Evolutionary conservation across 1,284 basidiomycete genomes (phyloP), one percentile per base, ranked within the genome.

Genomic region (Cystobasidium pallidum): DNA sequence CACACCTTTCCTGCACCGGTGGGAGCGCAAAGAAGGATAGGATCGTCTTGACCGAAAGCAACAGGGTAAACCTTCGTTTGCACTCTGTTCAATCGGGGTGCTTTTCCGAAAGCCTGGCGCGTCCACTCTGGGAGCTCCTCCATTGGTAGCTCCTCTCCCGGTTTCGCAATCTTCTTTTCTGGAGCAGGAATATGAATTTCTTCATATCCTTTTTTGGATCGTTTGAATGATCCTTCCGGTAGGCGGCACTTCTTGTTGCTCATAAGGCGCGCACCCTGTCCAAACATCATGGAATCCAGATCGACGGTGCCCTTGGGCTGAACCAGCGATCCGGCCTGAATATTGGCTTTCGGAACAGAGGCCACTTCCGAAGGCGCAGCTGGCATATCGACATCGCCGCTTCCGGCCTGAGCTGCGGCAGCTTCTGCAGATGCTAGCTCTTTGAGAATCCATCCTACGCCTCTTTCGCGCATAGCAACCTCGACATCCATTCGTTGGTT

Each of bases 241-340:
- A 99, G 88, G 79, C 94, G 96, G 82, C 91, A 93, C 83, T 97
- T 98, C 82, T 98, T 96, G 83, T 97, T 96, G 24, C 93, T 92
- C 91, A 98, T 99, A 75, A 98, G 84, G 76, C 97, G 94, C 0
- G 92, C 93, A 28, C 95, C 96, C 79, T 98, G 94, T 62, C 88
- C 88, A 83, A 99, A 99, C 15, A 92, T 89, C 90, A 99, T 92
- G 66, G 89, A 87, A 78, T 97, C 94, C 66, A 99, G 86, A 80
- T 99, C 96, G 49, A 99, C 86, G 0, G 86, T 89, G 51, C 86
- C 86, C 77, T 93, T 92, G 1, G 95, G 95, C 0, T 93, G 92
- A 0, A 90, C 89, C 36, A 97, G 86, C 0, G 92, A 96, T 0
- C 89, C 93, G 13, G 78, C 75, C 61, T 79, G 77, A 47, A 78